These are phyloP conservation scores for Albugo laibachii DNA, from an alignment of 352 stramenopile species.

Conservation along the genomic window DNA sequence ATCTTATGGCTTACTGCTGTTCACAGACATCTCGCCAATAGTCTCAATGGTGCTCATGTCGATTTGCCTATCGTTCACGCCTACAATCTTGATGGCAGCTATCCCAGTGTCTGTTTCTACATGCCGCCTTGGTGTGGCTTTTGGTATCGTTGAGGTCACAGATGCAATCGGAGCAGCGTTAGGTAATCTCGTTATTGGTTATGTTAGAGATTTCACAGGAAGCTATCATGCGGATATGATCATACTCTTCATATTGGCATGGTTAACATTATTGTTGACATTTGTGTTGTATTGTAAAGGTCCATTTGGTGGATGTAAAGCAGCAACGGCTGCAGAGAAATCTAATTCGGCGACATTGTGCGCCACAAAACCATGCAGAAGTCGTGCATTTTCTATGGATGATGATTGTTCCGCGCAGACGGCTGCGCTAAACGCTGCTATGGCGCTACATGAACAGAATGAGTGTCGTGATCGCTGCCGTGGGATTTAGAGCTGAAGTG, in stretches of 20 bases:
- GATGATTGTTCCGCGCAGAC: too few species aligned
- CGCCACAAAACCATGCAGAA: too few species aligned
- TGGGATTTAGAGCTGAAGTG: too few species aligned
- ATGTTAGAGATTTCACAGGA: conserved; percentile 56
- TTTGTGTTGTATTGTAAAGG: conserved; percentile 38
- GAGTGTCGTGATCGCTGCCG: too few species aligned
- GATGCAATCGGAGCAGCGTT: conserved; percentile 62
- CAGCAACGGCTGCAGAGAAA: too few species aligned
- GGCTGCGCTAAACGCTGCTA: too few species aligned
- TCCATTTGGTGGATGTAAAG: too few species aligned
- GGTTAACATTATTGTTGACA: conserved; percentile 42
- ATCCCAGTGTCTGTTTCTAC: conserved; percentile 62
- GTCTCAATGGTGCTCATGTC: conserved; percentile 78
- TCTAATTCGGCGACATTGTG: too few species aligned
- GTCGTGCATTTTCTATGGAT: too few species aligned
- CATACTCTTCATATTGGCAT: conserved; percentile 52
- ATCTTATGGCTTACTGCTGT: conserved; percentile 72
- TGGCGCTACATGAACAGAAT: too few species aligned
- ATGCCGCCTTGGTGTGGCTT: conserved; percentile 61
- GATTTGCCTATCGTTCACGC: conserved; percentile 67
- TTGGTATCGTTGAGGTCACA: conserved; percentile 75
- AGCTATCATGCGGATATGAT: conserved; percentile 72
- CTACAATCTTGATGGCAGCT: conserved; percentile 73
- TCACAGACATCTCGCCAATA: conserved; percentile 50
- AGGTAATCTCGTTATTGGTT: conserved; percentile 73